Percentiles rank a stretch among this genome's conserved stretches.
Evolutionary conservation across 768 basidiomycete genomes (phyloP).

Genomic region (Lactarius sp.): DNA sequence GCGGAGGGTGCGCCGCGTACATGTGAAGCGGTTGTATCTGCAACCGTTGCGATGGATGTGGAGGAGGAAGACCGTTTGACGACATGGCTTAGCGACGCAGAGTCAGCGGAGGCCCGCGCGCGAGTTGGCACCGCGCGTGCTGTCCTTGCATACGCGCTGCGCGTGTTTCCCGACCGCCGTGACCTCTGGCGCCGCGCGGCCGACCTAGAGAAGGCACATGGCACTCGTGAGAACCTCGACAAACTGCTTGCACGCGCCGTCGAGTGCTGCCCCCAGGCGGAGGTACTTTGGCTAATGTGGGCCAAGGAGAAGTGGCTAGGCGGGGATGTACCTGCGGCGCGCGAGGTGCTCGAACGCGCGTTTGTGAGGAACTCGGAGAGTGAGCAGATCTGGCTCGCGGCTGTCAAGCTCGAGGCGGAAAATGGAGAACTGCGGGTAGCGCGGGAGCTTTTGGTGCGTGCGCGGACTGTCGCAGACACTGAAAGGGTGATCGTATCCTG

Average conservation of each 20-base stretch:
- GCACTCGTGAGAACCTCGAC: constrained; percentile 77
- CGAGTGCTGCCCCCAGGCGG: constrained; percentile 88
- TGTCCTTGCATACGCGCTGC: constrained; percentile 84
- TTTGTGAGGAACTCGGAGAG: constrained; percentile 95
- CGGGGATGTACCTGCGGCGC: constrained; percentile 87
- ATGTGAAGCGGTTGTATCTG: constrained; percentile 92
- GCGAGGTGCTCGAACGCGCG: constrained; percentile 81
- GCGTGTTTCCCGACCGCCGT: constrained; percentile 83
- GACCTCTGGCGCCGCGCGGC: constrained; percentile 90
- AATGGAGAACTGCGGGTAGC: constrained; percentile 88
- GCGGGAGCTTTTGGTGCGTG: constrained; percentile 79
- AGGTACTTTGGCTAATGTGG: constrained; percentile 95
- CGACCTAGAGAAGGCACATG: constrained; percentile 88
- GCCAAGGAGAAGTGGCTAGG: constrained; percentile 96
- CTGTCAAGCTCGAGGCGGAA: constrained; percentile 94
- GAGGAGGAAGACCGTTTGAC: constrained; percentile 92
- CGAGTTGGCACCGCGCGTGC: constrained; percentile 80
- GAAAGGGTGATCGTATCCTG: constrained; percentile 57
- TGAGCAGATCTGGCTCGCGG: constrained; percentile 96
- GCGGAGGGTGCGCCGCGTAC: constrained; percentile 73
- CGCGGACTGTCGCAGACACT: constrained; percentile 81
- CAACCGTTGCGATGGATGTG: constrained; percentile 87
- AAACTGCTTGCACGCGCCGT: constrained; percentile 80
- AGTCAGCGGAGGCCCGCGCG: constrained; percentile 68
- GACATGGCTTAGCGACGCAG: constrained; percentile 90